Conservation (phyloP, 371 early-diverging fungal species). For the Lichtheimia ornata region DNA sequence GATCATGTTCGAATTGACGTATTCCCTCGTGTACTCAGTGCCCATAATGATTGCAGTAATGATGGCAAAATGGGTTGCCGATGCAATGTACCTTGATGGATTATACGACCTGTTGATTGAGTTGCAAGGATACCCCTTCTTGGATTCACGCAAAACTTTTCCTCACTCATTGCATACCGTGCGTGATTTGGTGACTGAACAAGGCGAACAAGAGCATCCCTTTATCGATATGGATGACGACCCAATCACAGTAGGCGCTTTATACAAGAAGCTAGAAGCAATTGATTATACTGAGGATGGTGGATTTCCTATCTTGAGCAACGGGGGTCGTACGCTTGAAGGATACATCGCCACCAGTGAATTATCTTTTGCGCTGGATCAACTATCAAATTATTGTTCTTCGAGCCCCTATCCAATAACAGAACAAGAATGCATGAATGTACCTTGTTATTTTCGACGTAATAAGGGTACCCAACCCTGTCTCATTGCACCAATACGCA, state of each 20-base stretch:
- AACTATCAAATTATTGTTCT: constrained; percentile 31
- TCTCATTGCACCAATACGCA: neutral
- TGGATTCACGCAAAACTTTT: constrained; percentile 82
- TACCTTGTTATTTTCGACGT: constrained; percentile 32
- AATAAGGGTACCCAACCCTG: neutral
- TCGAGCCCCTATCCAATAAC: constrained; percentile 28
- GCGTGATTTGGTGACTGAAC: constrained; percentile 32
- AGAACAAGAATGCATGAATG: constrained; percentile 27
- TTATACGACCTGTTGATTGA: constrained; percentile 84
- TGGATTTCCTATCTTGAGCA: constrained; percentile 85
- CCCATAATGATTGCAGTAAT: constrained; percentile 90
- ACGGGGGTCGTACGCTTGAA: constrained; percentile 58
- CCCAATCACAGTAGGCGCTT: constrained; percentile 54
- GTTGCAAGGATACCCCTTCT: constrained; percentile 79
- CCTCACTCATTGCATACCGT: constrained; percentile 57
- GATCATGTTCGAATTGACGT: constrained; percentile 96
- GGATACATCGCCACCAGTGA: constrained; percentile 91
- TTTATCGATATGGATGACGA: constrained; percentile 24
- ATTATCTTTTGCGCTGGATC: constrained; percentile 70
- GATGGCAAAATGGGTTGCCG: constrained; percentile 85
- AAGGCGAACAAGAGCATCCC: constrained; percentile 58
- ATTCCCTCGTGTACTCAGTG: constrained; percentile 77
- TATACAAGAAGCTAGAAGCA: constrained; percentile 56
- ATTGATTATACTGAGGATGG: constrained; percentile 63
- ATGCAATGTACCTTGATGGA: constrained; percentile 74